Evolutionary conservation across 371 early-diverging fungal species (phyloP).

Genomic region (Mortierella sp.): DNA sequence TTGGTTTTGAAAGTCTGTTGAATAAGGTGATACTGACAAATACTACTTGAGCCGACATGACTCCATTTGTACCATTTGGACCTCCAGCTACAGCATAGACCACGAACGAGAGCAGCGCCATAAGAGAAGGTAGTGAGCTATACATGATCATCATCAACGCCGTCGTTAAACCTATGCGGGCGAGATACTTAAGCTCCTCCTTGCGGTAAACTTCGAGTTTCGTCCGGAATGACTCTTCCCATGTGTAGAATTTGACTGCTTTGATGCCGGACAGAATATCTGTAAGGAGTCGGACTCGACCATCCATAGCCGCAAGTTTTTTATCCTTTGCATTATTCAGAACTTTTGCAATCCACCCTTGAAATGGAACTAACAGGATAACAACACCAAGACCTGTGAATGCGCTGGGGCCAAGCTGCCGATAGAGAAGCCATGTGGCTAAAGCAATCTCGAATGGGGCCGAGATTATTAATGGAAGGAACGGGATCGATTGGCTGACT

Average conservation of each 20-base stretch:
- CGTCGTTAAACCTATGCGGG: constrained; percentile 3
- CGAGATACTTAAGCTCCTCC: constrained; percentile 42
- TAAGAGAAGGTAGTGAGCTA: constrained; percentile 41
- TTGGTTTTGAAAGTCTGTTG: constrained; percentile 25
- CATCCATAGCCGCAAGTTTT: constrained; percentile 64
- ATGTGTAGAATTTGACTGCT: constrained; percentile 62
- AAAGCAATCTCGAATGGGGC: constrained; percentile 29
- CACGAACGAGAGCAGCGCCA: constrained; percentile 36
- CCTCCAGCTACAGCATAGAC: constrained; percentile 38
- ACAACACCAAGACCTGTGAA: constrained; percentile 37
- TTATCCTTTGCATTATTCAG: constrained; percentile 33
- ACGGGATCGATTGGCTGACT: constrained; percentile 8
- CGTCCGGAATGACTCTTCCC: constrained; percentile 64
- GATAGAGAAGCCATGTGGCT: constrained; percentile 32
- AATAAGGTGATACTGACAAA: constrained; percentile 52
- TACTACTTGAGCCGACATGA: constrained; percentile 44
- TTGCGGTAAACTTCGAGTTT: constrained; percentile 22
- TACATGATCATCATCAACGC: constrained; percentile 55
- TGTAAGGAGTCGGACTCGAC: constrained; percentile 66
- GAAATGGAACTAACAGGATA: constrained; percentile 24
- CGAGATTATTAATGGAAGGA: constrained; percentile 10
- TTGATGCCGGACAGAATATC: constrained; percentile 62
- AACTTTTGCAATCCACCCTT: constrained; percentile 16
- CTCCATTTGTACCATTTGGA: constrained; percentile 39
- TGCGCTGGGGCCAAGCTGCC: constrained; percentile 28